A percentile compares a stretch with the other conserved stretches of the same genome.
Conservation (phyloP, 306 rosid species). For the Cucumis cinereus region DNA sequence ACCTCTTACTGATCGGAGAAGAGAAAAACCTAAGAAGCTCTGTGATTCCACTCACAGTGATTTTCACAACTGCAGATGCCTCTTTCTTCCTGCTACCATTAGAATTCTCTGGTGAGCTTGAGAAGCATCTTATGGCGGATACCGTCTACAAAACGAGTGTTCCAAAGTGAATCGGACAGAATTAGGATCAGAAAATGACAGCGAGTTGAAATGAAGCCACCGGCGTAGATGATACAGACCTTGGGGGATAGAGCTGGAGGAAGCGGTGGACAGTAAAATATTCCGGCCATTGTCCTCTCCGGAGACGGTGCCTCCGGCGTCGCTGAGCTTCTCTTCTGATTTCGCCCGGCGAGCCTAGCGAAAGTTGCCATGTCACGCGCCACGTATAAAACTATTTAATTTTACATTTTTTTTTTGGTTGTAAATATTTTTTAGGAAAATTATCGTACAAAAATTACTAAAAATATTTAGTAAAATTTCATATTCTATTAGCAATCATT, state of each 20-base stretch:
- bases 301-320: background rate
- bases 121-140: conserved; percentile 22
- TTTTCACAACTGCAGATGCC: conserved; percentile 43
- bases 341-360: background rate
- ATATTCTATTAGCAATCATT: too few species aligned
- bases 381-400: background rate
- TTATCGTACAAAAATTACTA: too few species aligned
- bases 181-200: background rate
- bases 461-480: too few species aligned
- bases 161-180: background rate
- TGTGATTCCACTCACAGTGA: conserved; percentile 56
- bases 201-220: background rate
- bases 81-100: conserved; percentile 7
- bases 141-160: conserved; percentile 8
- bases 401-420: background rate
- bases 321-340: background rate
- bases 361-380: conserved; percentile 5
- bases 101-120: conserved; percentile 11
- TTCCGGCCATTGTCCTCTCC: background rate
- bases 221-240: background rate
- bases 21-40: conserved; percentile 61
- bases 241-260: background rate
- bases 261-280: background rate
- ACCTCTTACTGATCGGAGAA: conserved; percentile 31
- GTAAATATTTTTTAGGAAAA: too few species aligned